phyloP scores from a whole-genome alignment of 768 basidiomycete genomes.

The Hericium erinaceus region DNA sequence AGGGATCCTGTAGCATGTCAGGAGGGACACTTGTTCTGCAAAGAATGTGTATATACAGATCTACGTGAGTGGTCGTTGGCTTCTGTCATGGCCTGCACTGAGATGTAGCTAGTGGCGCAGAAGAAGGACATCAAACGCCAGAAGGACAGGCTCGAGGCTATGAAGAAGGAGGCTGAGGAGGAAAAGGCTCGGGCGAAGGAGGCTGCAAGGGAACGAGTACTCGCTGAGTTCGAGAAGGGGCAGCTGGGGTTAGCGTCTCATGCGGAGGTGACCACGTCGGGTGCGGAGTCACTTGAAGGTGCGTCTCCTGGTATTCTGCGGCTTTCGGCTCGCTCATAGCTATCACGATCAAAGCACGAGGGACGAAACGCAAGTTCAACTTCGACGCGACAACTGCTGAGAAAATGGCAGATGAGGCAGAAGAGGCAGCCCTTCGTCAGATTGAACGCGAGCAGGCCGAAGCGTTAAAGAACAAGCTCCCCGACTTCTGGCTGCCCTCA shows the following conservation, averaged over 20 bases:
- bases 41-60: slow-evolving; percentile 86
- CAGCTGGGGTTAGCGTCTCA: slow-evolving; percentile 61
- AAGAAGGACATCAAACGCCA: slow-evolving; percentile 92
- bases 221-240: slow-evolving; percentile 83
- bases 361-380: slow-evolving; percentile 78
- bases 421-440: slow-evolving; percentile 74
- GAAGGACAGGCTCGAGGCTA: slow-evolving; percentile 63
- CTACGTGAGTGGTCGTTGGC: slow-evolving; percentile 42
- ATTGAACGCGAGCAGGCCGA: slow-evolving; percentile 86
- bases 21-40: slow-evolving; percentile 91
- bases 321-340: background rate
- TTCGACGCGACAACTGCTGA: slow-evolving; percentile 71
- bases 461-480: slow-evolving; percentile 77
- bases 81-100: background rate
- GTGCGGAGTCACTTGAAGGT: slow-evolving; percentile 27
- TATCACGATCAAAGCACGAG: slow-evolving; percentile 31
- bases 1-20: slow-evolving; percentile 76
- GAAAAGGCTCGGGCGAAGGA: slow-evolving; percentile 61
- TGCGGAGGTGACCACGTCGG: slow-evolving; percentile 32
- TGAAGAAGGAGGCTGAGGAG: slow-evolving; percentile 73
- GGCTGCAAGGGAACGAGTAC: slow-evolving; percentile 80
- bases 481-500: slow-evolving; percentile 96
- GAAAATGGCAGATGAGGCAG: slow-evolving; percentile 66
- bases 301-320: slow-evolving; percentile 20
- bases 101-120: slow-evolving; percentile 55